Evolutionary conservation across 1,284 basidiomycete genomes (phyloP).

Genomic region (Trichosporon sp.): DNA sequence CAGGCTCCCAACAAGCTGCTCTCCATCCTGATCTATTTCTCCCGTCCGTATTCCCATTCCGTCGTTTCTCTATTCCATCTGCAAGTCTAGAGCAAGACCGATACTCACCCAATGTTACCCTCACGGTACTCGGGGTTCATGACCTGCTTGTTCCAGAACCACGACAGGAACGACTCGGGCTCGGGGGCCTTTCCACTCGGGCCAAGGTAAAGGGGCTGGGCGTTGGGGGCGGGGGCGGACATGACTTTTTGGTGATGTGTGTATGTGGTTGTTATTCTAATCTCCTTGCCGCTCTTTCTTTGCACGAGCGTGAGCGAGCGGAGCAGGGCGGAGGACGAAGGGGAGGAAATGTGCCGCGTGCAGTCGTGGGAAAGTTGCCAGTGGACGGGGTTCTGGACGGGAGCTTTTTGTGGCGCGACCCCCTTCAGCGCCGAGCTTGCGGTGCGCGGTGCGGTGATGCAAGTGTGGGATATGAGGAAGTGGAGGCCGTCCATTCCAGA

Average conservation of each 20-base stretch:
- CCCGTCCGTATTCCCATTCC: too few species aligned
- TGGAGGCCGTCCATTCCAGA: constrained; percentile 7
- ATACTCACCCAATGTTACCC: constrained; percentile 21
- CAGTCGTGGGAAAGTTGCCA: too few species aligned
- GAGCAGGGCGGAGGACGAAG: not conserved
- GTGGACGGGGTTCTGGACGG: too few species aligned
- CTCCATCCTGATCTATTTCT: too few species aligned
- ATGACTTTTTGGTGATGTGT: constrained; percentile 11
- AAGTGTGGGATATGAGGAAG: not conserved
- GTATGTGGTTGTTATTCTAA: not conserved
- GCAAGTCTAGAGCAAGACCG: not conserved
- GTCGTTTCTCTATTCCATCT: not conserved
- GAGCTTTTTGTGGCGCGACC: not conserved
- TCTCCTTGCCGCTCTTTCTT: too few species aligned
- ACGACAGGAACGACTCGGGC: constrained; percentile 14
- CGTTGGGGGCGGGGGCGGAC: constrained; percentile 25
- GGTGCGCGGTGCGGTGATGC: not conserved
- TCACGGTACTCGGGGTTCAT: constrained; percentile 20
- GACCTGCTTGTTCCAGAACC: constrained; percentile 22
- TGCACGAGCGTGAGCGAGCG: too few species aligned
- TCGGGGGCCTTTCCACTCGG: constrained; percentile 15
- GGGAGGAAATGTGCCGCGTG: not conserved
- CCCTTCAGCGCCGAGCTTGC: too few species aligned
- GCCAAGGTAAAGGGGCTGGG: constrained; percentile 30
- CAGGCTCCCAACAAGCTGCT: too few species aligned